A percentile compares a stretch with the other conserved stretches of the same genome.
Conservation (phyloP, 805 yeast species). For the Kluyveromyces wickerhamii region DNA sequence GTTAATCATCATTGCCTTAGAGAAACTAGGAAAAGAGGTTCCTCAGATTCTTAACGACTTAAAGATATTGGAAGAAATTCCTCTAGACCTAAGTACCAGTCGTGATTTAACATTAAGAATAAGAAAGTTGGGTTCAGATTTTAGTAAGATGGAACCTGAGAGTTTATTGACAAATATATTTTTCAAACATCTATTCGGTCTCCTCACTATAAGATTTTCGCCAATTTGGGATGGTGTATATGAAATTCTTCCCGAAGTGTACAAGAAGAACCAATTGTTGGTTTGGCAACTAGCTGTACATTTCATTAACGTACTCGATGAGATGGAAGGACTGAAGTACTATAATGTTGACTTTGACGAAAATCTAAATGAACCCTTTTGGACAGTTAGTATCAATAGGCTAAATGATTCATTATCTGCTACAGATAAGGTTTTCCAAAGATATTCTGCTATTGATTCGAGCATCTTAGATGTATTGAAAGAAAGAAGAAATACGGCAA, state of each 20-base stretch:
- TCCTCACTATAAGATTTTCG: slow-evolving; percentile 64
- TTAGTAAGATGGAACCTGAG: slow-evolving; percentile 26
- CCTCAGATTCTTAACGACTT: slow-evolving; percentile 43
- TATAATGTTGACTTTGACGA: slow-evolving; percentile 11
- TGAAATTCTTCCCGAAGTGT: slow-evolving; percentile 47
- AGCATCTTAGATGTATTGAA: slow-evolving; percentile 35
- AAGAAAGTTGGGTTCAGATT: slow-evolving; percentile 46
- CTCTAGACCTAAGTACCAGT: slow-evolving; percentile 57
- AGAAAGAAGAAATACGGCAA: slow-evolving; percentile 30
- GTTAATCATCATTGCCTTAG: slow-evolving; percentile 33
- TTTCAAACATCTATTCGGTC: slow-evolving; percentile 54
- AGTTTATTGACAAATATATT: slow-evolving; percentile 24
- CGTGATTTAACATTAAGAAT: slow-evolving; percentile 69
- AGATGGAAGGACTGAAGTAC: slow-evolving; percentile 14
- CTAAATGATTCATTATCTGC: slow-evolving; percentile 35
- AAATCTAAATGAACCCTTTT: slow-evolving; percentile 14
- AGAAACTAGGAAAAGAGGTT: slow-evolving; percentile 22
- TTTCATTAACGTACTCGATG: slow-evolving; percentile 26
- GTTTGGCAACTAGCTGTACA: slow-evolving; percentile 50
- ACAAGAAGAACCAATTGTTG: slow-evolving; percentile 33
- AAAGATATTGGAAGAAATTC: slow-evolving; percentile 59
- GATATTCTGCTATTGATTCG: slow-evolving; percentile 29
- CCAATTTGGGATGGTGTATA: slow-evolving; percentile 79
- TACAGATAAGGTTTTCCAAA: slow-evolving; percentile 21
- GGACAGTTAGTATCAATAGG: slow-evolving; percentile 41